Evolutionary conservation across 176 grass and related monocot genomes (phyloP), one percentile per base, ranked within the genome.

Genomic region (Sorghum bicolor): DNA sequence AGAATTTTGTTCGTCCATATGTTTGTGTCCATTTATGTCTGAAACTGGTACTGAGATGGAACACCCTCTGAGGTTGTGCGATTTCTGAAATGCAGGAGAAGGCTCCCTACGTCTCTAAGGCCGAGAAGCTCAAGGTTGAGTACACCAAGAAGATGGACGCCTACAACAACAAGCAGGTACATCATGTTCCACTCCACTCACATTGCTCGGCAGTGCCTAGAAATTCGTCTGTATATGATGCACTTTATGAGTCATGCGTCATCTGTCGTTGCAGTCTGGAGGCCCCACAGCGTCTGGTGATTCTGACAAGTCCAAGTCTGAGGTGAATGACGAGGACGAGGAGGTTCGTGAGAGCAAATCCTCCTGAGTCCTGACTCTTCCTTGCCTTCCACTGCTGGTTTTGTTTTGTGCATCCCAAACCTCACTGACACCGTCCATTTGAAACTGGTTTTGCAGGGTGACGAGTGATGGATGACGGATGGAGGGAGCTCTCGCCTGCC

Each of bases 281-380:
- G 82, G 72, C 22, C 79, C 50, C 22, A 52, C 63, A 0, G 70
- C 38, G 0, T 83, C 89, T 2, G 96, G 92, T 4, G 95, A 97
- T 47, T 97, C 92, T 14, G 95, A 93, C 88, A 97, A 97, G 86
- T 94, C 92, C 79, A 94, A 93, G 80, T 97, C 95, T 8, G 95
- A 97, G 90, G 72, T 97, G 17, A 88, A 94, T 20, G 91, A 97
- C 17, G 92, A 92, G 28, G 92, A 91, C 0, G 83, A 78, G 5
- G 92, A 88, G 90, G 95, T 38, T 0, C 37, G 37, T 94, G 11
- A 72, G 41, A 31, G 19, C 14, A 19, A 41, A 44, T 1, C 16
- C 68, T 37, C 4, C 43, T 3, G 55, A 0, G n/a, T 25, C 55
- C 52, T 22, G 40, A 0, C 19, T 43, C 0, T 12, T 11, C 1